Evolutionary conservation across 331 rosid genomes (phyloP), one percentile per base, ranked within the genome.

Genomic region (Ulmus americana): DNA sequence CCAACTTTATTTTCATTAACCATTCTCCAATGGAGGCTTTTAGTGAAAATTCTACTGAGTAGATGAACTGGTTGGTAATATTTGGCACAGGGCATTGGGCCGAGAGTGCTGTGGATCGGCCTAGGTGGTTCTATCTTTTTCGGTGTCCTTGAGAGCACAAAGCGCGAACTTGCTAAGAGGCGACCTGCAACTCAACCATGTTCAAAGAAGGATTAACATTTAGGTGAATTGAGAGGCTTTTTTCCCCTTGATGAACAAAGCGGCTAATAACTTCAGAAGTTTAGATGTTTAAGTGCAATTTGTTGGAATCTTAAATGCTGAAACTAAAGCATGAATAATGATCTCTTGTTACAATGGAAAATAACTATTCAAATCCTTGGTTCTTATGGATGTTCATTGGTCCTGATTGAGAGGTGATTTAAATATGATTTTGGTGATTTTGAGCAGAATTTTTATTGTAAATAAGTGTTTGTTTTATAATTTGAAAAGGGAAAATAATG

Each of bases 61-160:
- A 28, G 2, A 2, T 28, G 35, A 8, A 22, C 4, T 54, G 59
- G 57, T 52, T 8, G 57, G 4, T 52, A 14, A 6, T 13, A 39
- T 55, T 42, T 45, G 6, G n/a, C 67, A 66, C 80, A 79, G 87
- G 87, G 87, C 12, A 79, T 82, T 44, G 84, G 78, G 20, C 87
- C 87, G 12, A 77, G 87, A 71, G 87, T 82, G 22, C 59, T 82
- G 47, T 79, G 84, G 84, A 76, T 82, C 68, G 87, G 87, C 58
- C 70, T 82, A 4, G 87, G 87, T 0, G 87, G 84, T 40, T 79
- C 84, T 6, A 77, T 77, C 53, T 78, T 75, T 55, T 74, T 75
- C 39, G 71, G 76, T 41, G 79, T 81, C 9, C 84, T 82, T 7
- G 87, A 82, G 76, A 48, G 84, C 38, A 76, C 84, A 0, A 82